phyloP scores from a whole-genome alignment of 352 stramenopile species.

The Pythium plurisporium region DNA sequence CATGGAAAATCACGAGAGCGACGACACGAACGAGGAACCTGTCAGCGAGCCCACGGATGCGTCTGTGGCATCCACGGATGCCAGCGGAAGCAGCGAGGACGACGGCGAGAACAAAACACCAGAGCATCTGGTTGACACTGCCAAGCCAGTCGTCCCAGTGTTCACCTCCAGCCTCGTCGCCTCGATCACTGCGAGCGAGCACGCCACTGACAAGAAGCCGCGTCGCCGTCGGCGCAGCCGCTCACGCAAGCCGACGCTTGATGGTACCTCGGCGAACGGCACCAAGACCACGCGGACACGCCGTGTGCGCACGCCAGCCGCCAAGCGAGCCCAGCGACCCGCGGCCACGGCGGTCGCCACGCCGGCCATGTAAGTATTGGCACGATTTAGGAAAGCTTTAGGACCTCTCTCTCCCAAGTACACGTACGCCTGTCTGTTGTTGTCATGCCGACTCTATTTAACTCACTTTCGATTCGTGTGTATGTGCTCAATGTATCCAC shows the following conservation, averaged over 20 bases:
- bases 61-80: slow-evolving; percentile 1
- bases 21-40: neutral
- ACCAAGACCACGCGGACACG: neutral
- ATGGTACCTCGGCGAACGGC: neutral
- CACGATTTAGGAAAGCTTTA: too few relatives aligned
- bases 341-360: neutral
- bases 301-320: neutral
- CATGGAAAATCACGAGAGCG: neutral
- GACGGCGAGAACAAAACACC: neutral
- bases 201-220: slow-evolving; percentile 8
- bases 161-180: slow-evolving; percentile 11
- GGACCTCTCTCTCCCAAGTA: too few relatives aligned
- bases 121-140: neutral
- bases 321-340: neutral
- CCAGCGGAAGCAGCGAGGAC: slow-evolving; percentile 6
- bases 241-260: slow-evolving; percentile 13
- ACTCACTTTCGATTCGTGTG: slow-evolving; percentile 4
- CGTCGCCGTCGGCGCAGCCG: slow-evolving; percentile 11
- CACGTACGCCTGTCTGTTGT: too few relatives aligned
- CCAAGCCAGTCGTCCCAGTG: neutral
- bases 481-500: neutral
- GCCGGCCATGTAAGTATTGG: slow-evolving; percentile 15
- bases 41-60: slow-evolving; percentile 1
- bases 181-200: neutral
- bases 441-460: slow-evolving; percentile 7